Base-by-base conservation (phyloP, 208 protist species). In the Acanthamoeba royreba region DNA sequence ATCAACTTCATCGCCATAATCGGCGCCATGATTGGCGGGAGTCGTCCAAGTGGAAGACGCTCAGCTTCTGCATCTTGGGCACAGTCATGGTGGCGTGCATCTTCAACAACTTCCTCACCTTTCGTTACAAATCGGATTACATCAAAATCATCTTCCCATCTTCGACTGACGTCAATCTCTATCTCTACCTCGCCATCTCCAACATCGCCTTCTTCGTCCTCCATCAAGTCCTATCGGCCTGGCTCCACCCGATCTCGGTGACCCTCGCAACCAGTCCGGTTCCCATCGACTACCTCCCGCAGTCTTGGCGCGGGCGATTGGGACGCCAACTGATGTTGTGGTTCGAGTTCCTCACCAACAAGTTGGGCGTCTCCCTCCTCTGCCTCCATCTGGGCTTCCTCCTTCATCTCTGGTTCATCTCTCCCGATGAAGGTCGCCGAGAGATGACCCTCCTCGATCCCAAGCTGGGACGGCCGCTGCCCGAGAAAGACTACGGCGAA, bases 311-410 rank as follows among this genome's bases (percentile, higher is more conserved):
- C 72, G 72, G 40, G 7, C 72, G 72, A 19, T 47, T 83, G 15
- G 72, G 72, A 25, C 72, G 72, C 11, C 40, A 52, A 43, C 42
- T 83, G 19, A 83, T 83, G 72, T 43, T 83, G n/a, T 46, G 72
- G 38, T 83, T 89, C 47, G 49, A 58, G 42, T 89, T 89, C 81
- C 47, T 89, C 33, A 63, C 81, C 47, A 66, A 66, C 81, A 89
- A 66, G 49, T 31, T 89, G 17, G 52, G 49, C 81, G 49, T 63
- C 17, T 28, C 47, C 22, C 19, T 89, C 8, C 81, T 89, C 81
- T 89, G 33, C 47, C 4, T 61, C 49, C 81, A 89, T 40, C 22
- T 89, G 47, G 49, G 49, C 49, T 89, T 55, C 31, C 25, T 89
- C 31, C 47, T 89, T 11, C 81, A 89, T 28, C 81, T 89, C 47